These are phyloP conservation scores for Benincasa hispida DNA, from an alignment of 306 rosid genomes.

Conservation along the genomic window DNA sequence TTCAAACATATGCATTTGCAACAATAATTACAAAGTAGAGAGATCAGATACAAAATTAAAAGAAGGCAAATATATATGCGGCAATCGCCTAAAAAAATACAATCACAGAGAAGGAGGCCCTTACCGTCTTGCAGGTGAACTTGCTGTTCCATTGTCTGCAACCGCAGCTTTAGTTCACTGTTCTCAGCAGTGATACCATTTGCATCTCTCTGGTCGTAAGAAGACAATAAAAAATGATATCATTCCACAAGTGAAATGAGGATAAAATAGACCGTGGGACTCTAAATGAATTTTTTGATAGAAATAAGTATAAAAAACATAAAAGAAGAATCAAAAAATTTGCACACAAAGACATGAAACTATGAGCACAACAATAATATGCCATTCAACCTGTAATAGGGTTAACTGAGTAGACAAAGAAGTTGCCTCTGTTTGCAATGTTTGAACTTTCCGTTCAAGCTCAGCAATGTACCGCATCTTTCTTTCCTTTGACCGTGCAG, in stretches of 20 bases:
- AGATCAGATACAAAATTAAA: neutral
- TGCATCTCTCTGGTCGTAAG: constrained; percentile 64
- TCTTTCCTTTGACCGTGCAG: constrained; percentile 97
- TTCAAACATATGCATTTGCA: neutral
- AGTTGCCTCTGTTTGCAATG: constrained; percentile 90
- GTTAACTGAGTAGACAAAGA: constrained; percentile 87
- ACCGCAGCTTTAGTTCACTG: constrained; percentile 79
- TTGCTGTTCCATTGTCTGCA: constrained; percentile 97
- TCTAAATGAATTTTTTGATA: neutral
- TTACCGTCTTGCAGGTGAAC: constrained; percentile 97
- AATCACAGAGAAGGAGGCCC: neutral
- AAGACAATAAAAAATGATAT: constrained; percentile 5
- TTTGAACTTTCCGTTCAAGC: constrained; percentile 93
- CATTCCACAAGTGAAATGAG: neutral
- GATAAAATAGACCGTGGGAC: neutral
- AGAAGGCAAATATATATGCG: neutral
- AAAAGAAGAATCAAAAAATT: neutral
- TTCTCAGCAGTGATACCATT: constrained; percentile 80
- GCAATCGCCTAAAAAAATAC: neutral
- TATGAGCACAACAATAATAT: neutral
- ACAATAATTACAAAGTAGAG: neutral
- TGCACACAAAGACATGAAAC: neutral
- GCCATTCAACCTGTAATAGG: constrained; percentile 62
- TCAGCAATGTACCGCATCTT: constrained; percentile 93
- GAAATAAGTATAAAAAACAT: neutral